Evolutionary conservation across 352 stramenopile species (phyloP).

Genomic region (Phytophthora pinifolia): DNA sequence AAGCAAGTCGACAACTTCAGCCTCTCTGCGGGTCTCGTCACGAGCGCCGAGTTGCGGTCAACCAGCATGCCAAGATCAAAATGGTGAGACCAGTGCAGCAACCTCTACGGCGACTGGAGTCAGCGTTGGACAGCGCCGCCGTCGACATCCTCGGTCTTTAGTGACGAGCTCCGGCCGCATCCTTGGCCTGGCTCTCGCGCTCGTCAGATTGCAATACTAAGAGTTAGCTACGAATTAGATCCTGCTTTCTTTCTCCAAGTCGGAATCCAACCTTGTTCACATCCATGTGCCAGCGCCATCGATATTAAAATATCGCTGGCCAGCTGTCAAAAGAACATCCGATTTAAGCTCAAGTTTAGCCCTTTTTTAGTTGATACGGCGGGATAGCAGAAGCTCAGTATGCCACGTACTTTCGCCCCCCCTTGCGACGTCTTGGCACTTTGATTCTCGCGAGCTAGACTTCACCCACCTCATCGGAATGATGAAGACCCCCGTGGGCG

Average conservation of each 20-base stretch:
- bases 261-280: no score
- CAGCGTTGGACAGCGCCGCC: conserved; percentile 5
- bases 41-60: no score
- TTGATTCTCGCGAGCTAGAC: conserved; percentile 24
- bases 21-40: no score
- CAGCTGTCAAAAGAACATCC: no score
- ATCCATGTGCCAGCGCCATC: neutral
- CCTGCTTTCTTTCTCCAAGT: neutral
- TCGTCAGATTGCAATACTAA: conserved; percentile 12
- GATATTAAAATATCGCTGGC: no score
- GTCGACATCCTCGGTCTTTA: no score
- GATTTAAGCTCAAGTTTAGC: conserved; percentile 2
- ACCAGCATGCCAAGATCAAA: no score
- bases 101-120: neutral
- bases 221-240: conserved; percentile 20
- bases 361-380: no score
- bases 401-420: conserved; percentile 26
- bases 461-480: neutral
- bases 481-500: conserved; percentile 62
- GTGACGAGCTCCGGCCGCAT: conserved; percentile 9
- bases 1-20: no score
- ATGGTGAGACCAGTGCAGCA: no score
- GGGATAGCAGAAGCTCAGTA: conserved; percentile 8
- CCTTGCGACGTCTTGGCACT: conserved; percentile 21
- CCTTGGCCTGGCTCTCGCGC: conserved; percentile 5